Evolutionary conservation across 192 early-diverging fungal genomes (phyloP), one percentile per base, ranked within the genome.

Genomic region (Backusella luteola): DNA sequence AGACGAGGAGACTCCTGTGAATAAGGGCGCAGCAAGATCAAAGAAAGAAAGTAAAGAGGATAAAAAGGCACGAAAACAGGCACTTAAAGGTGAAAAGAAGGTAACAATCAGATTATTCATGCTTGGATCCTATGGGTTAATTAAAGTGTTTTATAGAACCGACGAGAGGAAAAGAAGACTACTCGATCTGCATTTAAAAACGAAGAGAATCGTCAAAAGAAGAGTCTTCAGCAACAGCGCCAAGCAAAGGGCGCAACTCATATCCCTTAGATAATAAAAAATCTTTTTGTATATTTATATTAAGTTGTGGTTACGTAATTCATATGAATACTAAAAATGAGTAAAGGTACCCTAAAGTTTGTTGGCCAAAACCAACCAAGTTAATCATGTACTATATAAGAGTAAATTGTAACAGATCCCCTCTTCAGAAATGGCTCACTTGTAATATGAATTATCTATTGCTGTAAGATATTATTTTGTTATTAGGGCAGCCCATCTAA

Each of bases 21-120:
- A 96, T 85, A 81, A 88, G 53, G 96, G 96, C 21, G 77, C 56
- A 19, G 87, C 92, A n/a, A 86, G 98, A 71, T 75, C 87, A 63
- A 93, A 93, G 77, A 79, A 79, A n/a, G 98, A 99, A 86, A 90
- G 92, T 1, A 90, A 88, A 76, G 98, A 97, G 71, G 96, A 99
- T 75, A 98, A 97, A 90, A 94, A 93, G 81, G 85, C 84, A 59
- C 90, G 98, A 67, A 99, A 99, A 83, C 89, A 87, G 76, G 88
- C 89, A 36, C 77, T 96, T 74, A 98, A 99, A 81, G 91, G 89
- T 36, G 91, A 91, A 32, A 93, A 93, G 83, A 90, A 85, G 89
- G 90, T 88, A 89, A 52, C 6, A 44, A 19, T 39, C 38, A 39
- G 2, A 39, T 12, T 1, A 39, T 39, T 39, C 38, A 39, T 39